phyloP scores from a whole-genome alignment of 805 yeast genomes.

The Kuraishia ogatae region DNA sequence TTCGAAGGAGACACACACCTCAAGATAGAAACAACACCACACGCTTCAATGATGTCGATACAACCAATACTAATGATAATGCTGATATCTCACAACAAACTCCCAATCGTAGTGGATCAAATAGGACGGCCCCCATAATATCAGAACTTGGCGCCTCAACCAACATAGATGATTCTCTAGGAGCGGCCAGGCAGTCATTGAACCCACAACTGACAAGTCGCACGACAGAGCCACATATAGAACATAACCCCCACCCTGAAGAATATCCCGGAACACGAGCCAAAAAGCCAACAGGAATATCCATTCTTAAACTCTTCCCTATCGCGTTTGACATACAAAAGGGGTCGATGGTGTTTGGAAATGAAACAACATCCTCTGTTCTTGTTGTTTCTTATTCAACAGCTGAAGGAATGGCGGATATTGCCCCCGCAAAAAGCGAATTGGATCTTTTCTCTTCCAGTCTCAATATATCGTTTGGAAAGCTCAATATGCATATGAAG shows the following conservation, averaged over 20 bases:
- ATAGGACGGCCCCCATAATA: neutral
- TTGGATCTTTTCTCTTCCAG: conserved; percentile 50
- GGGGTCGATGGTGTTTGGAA: conserved; percentile 77
- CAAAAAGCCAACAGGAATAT: neutral
- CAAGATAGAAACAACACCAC: neutral
- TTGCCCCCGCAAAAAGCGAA: conserved; percentile 30
- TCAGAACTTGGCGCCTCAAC: neutral
- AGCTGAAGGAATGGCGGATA: conserved; percentile 52
- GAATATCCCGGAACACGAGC: neutral
- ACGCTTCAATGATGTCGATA: neutral
- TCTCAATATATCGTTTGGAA: conserved; percentile 34
- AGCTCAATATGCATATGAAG: conserved; percentile 51
- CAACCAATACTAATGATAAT: neutral
- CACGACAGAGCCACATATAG: neutral
- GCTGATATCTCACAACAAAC: neutral
- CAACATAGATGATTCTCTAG: neutral
- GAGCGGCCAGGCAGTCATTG: neutral
- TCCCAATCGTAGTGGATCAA: neutral
- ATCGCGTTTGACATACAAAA: conserved; percentile 47
- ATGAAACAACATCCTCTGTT: conserved; percentile 66
- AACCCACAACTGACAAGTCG: neutral
- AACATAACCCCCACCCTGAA: neutral
- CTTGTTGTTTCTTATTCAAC: conserved; percentile 50
- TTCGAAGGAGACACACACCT: neutral
- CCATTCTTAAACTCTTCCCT: conserved; percentile 41